These are phyloP conservation scores for Trifolium pratense DNA, from an alignment of 306 rosid genomes.

Conservation along the genomic window DNA sequence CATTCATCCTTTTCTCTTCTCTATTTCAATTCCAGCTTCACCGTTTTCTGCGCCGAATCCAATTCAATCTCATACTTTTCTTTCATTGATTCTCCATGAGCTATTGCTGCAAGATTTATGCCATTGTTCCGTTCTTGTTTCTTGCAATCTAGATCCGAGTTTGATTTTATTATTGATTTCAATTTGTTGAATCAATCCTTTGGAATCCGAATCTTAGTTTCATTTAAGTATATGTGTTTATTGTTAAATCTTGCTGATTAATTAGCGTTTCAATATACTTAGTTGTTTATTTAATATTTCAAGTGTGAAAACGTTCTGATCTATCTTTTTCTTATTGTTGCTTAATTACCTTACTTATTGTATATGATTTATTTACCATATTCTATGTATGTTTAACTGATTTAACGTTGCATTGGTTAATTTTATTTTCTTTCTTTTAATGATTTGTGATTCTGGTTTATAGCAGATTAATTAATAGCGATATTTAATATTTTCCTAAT, in stretches of 20 bases:
- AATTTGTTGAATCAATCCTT: background rate
- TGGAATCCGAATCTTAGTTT: background rate
- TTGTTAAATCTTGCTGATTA: constrained; percentile 32
- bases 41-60: background rate
- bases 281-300: background rate
- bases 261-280: background rate
- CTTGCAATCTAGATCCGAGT: constrained; percentile 44
- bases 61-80: too few species aligned
- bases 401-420: background rate
- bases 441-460: background rate
- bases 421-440: background rate
- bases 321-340: background rate
- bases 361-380: background rate
- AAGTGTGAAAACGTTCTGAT: constrained; percentile 32
- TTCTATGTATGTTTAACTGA: background rate
- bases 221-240: constrained; percentile 1
- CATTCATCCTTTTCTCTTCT: background rate
- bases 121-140: background rate
- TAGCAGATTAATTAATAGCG: background rate
- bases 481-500: background rate
- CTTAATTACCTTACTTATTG: background rate
- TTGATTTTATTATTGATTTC: constrained; percentile 16
- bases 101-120: constrained; percentile 1
- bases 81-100: background rate
- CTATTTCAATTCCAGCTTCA: background rate